phyloP scores from a whole-genome alignment of 106 monocot genomes.

The Dendrobium huoshanense region DNA sequence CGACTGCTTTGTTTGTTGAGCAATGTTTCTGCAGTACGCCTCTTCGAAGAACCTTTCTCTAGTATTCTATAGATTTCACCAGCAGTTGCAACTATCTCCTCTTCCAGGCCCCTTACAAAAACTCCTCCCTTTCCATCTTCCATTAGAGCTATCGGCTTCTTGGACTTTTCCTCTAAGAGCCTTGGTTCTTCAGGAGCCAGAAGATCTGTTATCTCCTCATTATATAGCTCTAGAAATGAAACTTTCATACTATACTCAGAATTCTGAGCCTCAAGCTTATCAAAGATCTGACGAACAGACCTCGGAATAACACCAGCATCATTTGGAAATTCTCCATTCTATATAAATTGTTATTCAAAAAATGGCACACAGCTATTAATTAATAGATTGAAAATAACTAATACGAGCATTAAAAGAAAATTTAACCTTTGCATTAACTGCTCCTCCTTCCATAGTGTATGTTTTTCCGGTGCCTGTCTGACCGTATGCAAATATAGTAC shows the following conservation, averaged over 20 bases:
- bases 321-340: conserved; percentile 53
- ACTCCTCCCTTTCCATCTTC: conserved; percentile 20
- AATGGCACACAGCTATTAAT: neutral
- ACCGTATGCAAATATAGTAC: conserved; percentile 20
- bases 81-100: conserved; percentile 41
- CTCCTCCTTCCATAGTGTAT: conserved; percentile 54
- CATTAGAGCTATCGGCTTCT: conserved; percentile 15
- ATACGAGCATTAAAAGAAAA: neutral
- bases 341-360: conserved; percentile 1
- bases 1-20: conserved; percentile 57
- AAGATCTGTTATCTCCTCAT: conserved; percentile 37
- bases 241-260: conserved; percentile 67
- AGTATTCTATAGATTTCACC: conserved; percentile 53
- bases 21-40: conserved; percentile 60
- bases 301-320: conserved; percentile 69
- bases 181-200: conserved; percentile 16
- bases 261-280: conserved; percentile 44
- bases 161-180: conserved; percentile 11
- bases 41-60: conserved; percentile 52
- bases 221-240: conserved; percentile 58
- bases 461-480: conserved; percentile 23
- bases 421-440: conserved; percentile 3
- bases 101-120: conserved; percentile 15
- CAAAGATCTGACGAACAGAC: conserved; percentile 51
- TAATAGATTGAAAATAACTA: neutral